Base-by-base conservation (phyloP, 768 basidiomycete species). In the Saitozyma sp. region DNA sequence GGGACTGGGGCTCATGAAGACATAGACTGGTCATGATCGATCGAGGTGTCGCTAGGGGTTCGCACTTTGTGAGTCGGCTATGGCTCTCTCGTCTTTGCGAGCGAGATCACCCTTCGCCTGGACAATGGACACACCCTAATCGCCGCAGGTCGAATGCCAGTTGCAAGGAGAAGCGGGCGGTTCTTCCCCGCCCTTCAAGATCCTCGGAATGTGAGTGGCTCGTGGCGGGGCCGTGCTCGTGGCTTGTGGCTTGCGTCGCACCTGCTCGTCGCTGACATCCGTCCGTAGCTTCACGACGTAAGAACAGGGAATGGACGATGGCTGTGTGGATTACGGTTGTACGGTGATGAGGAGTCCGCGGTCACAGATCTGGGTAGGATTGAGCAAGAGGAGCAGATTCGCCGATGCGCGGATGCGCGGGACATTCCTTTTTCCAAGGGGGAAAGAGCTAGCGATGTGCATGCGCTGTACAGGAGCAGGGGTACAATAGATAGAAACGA, bases 201-300 rank as follows among this genome's bases (percentile, higher is more conserved):
- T 98, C 66, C 84, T 96, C 41, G 95, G 95, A 46, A 84, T 97
- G 67, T 96, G 93, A 77, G 82, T 91, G 50, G 89, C 89, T 9
- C 43, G 50, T 54, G 40, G 50, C 9, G 42, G 42, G 6, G 9
- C 41, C 13, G 48, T 40, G 39, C 4, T 29, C 29, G 29, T 29
- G 29, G 29, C 29, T 29, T 5, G 29, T 29, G 5, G 29, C 29
- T 29, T 29, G 29, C 29, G 5, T 29, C 5, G 29, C 29, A 5
- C 29, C 10, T 50, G 1, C 10, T 16, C 37, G 6, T 14, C 10
- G 54, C 64, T 65, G 59, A 65, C 19, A 40, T 0, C 9, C 45
- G 13, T 46, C n/a, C n/a, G 45, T 17, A 56, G 59, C 61, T 69
- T 72, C 53, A 66, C 70, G 53, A 71, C 70, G 5, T 70, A 67